Percentiles rank a stretch among this genome's conserved stretches.
phyloP scores from a whole-genome alignment of 202 grass and related monocot genomes.

The Cymbopogon flexuosus region DNA sequence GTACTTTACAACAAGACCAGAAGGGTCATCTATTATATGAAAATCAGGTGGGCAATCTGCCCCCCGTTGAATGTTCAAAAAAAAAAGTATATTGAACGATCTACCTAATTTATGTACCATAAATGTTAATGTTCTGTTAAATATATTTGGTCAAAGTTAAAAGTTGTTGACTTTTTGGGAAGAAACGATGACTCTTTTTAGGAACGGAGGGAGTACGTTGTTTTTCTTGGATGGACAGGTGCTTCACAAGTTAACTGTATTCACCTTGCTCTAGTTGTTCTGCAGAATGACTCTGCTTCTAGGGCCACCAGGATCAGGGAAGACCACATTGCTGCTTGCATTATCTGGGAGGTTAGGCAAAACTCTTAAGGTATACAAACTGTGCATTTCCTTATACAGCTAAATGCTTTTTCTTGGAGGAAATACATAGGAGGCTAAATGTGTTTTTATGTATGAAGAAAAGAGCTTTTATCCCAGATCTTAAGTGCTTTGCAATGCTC shows the following conservation, averaged over 20 bases:
- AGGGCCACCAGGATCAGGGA: conserved; percentile 77
- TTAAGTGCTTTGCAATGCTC: neutral
- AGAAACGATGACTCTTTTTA: too few relatives aligned
- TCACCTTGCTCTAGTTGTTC: neutral
- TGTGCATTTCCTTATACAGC: neutral
- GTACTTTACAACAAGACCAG: too few relatives aligned
- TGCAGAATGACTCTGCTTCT: conserved; percentile 82
- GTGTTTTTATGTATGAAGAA: neutral
- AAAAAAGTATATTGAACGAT: too few relatives aligned
- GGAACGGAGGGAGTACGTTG: neutral
- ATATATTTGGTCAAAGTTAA: too few relatives aligned
- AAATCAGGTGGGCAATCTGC: too few relatives aligned
- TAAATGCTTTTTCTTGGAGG: neutral
- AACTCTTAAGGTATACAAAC: conserved; percentile 57
- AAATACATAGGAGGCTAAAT: neutral
- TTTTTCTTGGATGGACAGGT: neutral
- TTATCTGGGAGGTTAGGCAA: conserved; percentile 70
- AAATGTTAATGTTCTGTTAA: too few relatives aligned
- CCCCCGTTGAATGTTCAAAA: too few relatives aligned
- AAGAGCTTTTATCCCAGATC: neutral
- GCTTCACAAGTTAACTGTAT: neutral
- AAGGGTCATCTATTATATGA: too few relatives aligned
- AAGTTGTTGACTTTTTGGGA: too few relatives aligned
- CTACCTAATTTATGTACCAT: too few relatives aligned
- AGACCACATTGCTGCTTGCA: conserved; percentile 87